Evolutionary conservation across 805 yeast genomes (phyloP), one percentile per base, ranked within the genome.

Genomic region (Candida michaelii): DNA sequence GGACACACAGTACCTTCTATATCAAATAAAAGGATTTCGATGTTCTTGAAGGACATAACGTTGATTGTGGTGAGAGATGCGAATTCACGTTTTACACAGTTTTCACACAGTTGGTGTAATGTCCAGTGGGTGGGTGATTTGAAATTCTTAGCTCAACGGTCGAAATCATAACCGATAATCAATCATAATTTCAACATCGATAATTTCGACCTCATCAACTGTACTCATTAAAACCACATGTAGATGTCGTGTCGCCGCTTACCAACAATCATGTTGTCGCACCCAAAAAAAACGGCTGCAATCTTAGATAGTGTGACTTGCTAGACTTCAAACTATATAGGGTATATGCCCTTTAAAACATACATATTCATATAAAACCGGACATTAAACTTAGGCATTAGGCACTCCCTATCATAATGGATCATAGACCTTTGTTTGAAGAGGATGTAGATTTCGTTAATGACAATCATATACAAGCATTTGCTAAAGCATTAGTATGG

Each of bases 1-100:
- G 97, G 90, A 56, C 97, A 90, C 23, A 90, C 81, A 0, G 97
- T 90, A 13, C 98, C 98, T 58, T 90, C 98, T 27, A 89, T 88
- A 51, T 88, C 96, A 5, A 89, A 32, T 7, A 49, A 32, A 6
- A 48, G 33, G 7, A 43, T 39, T 15, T 40, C 39, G 10, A 34
- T 25, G 14, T 25, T 16, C n/a, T 25, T 23, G 12, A 33, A 33
- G 10, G 27, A 13, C 31, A 29, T 29, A n/a, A 10, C 17, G 11
- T 13, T 5, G 13, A 30, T 25, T 5, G 13, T 31, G 18, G 10
- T 31, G 25, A 5, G 15, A 17, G 33, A 30, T 30, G 33, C 33
- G 33, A 17, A 18, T 18, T 31, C 35, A 31, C 35, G 35, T 31
- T 31, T 17, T 31, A 27, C 33, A 30, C 33, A 30, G 33, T 30